Evolutionary conservation across 78 protist species (phyloP).

Genomic region (Dictyostelium firmibasis): DNA sequence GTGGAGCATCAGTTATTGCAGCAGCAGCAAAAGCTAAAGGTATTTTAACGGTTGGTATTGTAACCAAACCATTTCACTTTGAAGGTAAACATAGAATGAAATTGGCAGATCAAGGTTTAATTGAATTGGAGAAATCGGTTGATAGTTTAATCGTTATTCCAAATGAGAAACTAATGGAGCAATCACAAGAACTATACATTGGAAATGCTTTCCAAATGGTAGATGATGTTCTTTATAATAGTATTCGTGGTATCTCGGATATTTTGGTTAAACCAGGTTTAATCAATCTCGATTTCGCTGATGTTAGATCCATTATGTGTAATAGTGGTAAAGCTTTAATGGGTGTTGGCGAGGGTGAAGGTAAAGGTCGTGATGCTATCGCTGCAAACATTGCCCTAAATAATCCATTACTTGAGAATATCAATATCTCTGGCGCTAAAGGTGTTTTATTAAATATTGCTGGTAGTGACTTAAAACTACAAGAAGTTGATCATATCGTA

Average conservation of each 20-base stretch:
- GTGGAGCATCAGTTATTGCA: constrained; percentile 90
- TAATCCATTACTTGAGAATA: constrained; percentile 83
- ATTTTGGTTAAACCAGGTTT: constrained; percentile 89
- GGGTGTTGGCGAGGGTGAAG: constrained; percentile 86
- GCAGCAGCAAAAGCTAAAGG: constrained; percentile 74
- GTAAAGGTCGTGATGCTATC: constrained; percentile 51
- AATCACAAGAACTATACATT: constrained; percentile 38
- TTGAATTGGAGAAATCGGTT: constrained; percentile 75
- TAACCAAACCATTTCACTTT: constrained; percentile 85
- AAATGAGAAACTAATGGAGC: constrained; percentile 85
- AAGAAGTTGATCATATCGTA: constrained; percentile 80
- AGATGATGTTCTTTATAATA: constrained; percentile 88
- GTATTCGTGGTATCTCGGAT: constrained; percentile 89
- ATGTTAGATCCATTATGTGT: constrained; percentile 87
- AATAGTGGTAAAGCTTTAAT: constrained; percentile 85
- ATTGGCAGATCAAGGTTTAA: constrained; percentile 81
- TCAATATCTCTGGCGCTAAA: constrained; percentile 77
- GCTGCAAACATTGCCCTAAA: constrained; percentile 81
- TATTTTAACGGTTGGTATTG: constrained; percentile 85
- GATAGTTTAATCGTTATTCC: constrained; percentile 89
- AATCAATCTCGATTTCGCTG: constrained; percentile 93
- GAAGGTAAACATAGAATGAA: constrained; percentile 83
- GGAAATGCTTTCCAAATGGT: constrained; percentile 88
- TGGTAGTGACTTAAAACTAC: constrained; percentile 66
- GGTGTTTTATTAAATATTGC: constrained; percentile 76